Conservation (phyloP, 1,139 yeast species). For the Nakaseomyces uthaithaninus region DNA sequence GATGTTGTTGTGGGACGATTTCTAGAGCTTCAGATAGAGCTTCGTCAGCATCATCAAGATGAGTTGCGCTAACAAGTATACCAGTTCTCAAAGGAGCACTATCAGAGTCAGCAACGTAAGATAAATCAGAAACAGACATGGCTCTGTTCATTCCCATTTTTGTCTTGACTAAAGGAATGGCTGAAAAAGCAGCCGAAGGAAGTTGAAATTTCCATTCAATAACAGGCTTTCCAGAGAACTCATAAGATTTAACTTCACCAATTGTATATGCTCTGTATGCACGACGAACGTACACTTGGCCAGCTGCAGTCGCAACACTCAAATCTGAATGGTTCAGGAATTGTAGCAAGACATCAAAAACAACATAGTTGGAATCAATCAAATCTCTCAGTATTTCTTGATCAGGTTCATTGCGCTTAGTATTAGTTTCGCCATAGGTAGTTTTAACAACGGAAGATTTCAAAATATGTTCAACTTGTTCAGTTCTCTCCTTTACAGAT, state of each 20-base stretch:
- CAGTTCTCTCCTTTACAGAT: conserved; percentile 90
- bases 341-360: conserved; percentile 89
- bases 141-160: conserved; percentile 63
- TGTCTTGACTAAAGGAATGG: conserved; percentile 47
- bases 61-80: conserved; percentile 72
- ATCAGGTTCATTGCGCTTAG: conserved; percentile 76
- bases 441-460: conserved; percentile 86
- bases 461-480: conserved; percentile 91
- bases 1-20: conserved; percentile 44
- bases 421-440: conserved; percentile 73
- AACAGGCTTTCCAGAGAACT: conserved; percentile 45
- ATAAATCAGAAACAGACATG: conserved; percentile 84
- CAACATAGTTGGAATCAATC: conserved; percentile 91
- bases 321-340: conserved; percentile 78
- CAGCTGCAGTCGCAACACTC: conserved; percentile 90
- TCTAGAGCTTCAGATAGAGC: conserved; percentile 70
- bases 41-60: conserved; percentile 85
- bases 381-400: conserved; percentile 76
- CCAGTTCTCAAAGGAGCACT: conserved; percentile 71
- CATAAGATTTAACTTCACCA: conserved; percentile 61
- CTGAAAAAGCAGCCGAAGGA: conserved; percentile 69
- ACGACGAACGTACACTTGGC: conserved; percentile 92
- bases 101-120: conserved; percentile 66
- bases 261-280: conserved; percentile 95
- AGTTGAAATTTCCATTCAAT: conserved; percentile 88